These are phyloP conservation scores for Fusarium anguioides DNA, from an alignment of 2,329 filamentous ascomycete genomes.

Conservation along the genomic window DNA sequence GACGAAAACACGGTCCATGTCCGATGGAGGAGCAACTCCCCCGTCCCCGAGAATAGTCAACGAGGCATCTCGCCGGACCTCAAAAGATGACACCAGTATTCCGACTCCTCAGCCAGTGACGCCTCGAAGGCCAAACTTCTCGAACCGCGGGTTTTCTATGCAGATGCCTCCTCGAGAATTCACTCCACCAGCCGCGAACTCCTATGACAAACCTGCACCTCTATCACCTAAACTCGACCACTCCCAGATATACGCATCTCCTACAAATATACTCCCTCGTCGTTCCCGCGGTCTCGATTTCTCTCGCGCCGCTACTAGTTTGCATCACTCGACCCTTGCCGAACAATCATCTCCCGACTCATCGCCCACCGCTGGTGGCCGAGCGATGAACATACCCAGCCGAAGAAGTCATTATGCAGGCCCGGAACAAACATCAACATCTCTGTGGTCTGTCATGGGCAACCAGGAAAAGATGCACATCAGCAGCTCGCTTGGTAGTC, in stretches of 20 bases:
- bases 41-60: constrained; percentile 66
- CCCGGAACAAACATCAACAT: constrained; percentile 74
- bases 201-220: constrained; percentile 68
- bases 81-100: constrained; percentile 75
- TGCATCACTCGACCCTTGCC: constrained; percentile 94
- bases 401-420: constrained; percentile 62
- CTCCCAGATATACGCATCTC: constrained; percentile 85
- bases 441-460: constrained; percentile 77
- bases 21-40: constrained; percentile 69
- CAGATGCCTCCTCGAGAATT: constrained; percentile 51
- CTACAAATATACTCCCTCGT: constrained; percentile 86
- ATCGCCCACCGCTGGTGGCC: constrained; percentile 82
- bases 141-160: constrained; percentile 67
- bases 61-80: constrained; percentile 64
- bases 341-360: constrained; percentile 90
- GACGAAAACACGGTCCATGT: constrained; percentile 71
- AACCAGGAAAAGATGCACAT: constrained; percentile 76
- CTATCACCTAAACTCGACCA: constrained; percentile 88
- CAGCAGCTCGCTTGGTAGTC: constrained; percentile 83
- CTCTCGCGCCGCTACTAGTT: constrained; percentile 89
- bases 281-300: constrained; percentile 93
- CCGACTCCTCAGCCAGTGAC: constrained; percentile 69
- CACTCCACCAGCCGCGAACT: constrained; percentile 52
- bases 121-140: constrained; percentile 74
- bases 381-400: constrained; percentile 71